Evolutionary conservation across 2,329 filamentous ascomycete genomes (phyloP), one percentile per base, ranked within the genome.

Genomic region (Ophiostoma himal-ulmi): DNA sequence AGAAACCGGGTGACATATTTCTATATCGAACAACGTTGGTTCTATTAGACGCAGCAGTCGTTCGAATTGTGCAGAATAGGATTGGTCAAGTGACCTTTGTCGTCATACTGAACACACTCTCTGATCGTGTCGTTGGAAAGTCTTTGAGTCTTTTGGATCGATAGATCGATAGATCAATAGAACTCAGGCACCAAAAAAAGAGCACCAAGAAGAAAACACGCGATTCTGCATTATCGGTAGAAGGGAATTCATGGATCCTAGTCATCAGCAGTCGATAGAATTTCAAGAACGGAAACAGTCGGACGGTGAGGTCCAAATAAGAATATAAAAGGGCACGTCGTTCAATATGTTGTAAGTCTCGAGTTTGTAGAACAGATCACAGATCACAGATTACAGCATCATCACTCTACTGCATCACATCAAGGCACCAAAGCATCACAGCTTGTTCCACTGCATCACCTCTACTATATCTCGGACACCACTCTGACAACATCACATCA

Each of bases 1-100:
- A 4, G 34, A 70, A 71, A 71, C 70, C 70, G 70, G 48, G 70
- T 71, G 70, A 71, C 70, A 57, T 48, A 1, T 5, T 20, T 7
- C n/a, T 1, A 48, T 68, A 71, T 71, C 68, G 70, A 70, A 70
- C 70, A 66, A 71, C 57, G 22, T 26, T 36, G 20, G 36, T 13
- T 44, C 26, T 52, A 34, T 68, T 34, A 6, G 26, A 34, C 13
- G 57, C 57, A 62, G 57, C 57, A 62, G 57, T 62, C 57, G 22
- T 26, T 26, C 26, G n/a, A 20, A 62, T 34, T 62, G 26, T 62
- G 62, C 62, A 65, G 36, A 22, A 65, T 39, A 7, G 57, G 22
- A 62, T 62, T 62, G 57, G 57, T 62, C 60, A 36, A 64, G 36
- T 17, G 62, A 37, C 62, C 36, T n/a, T 8, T 64, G 34, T 67